These are phyloP conservation scores for Magnusiomyces suaveolens DNA, from an alignment of 1,139 yeast genomes.

Conservation along the genomic window DNA sequence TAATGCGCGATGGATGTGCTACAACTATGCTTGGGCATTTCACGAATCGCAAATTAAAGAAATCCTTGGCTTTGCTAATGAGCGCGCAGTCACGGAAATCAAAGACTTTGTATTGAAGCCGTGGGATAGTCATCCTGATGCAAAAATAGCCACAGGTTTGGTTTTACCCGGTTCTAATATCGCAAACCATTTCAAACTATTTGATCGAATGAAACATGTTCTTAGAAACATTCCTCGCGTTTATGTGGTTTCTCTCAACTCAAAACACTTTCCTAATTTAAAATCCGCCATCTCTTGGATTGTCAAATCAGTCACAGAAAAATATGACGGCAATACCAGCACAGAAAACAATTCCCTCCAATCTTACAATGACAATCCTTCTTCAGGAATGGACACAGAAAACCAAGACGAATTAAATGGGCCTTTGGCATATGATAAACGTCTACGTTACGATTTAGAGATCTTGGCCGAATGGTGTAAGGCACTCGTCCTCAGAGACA, in stretches of 20 bases:
- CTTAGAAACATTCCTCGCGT: constrained; percentile 15
- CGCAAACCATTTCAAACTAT: constrained; percentile 28
- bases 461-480: constrained; percentile 42
- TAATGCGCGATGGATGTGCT: constrained; percentile 32
- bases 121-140: constrained; percentile 22
- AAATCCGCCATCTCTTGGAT: constrained; percentile 33
- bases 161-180: constrained; percentile 31
- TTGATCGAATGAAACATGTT: constrained; percentile 23
- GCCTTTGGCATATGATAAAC: constrained; percentile 21
- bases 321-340: constrained; percentile 15
- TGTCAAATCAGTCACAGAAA: constrained; percentile 28
- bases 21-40: constrained; percentile 26
- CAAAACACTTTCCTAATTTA: constrained; percentile 31
- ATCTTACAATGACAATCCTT: neutral
- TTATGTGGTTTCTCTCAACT: constrained; percentile 25
- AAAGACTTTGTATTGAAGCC: constrained; percentile 18
- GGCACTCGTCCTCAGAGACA: constrained; percentile 17
- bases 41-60: constrained; percentile 20
- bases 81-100: constrained; percentile 21
- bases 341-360: constrained; percentile 8
- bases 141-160: constrained; percentile 25
- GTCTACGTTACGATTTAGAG: constrained; percentile 45
- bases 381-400: too few species aligned
- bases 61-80: constrained; percentile 20
- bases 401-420: constrained; percentile 2